These are phyloP conservation scores for Clonostachys rhizophaga DNA, from an alignment of 2,329 filamentous ascomycete genomes.

Conservation along the genomic window DNA sequence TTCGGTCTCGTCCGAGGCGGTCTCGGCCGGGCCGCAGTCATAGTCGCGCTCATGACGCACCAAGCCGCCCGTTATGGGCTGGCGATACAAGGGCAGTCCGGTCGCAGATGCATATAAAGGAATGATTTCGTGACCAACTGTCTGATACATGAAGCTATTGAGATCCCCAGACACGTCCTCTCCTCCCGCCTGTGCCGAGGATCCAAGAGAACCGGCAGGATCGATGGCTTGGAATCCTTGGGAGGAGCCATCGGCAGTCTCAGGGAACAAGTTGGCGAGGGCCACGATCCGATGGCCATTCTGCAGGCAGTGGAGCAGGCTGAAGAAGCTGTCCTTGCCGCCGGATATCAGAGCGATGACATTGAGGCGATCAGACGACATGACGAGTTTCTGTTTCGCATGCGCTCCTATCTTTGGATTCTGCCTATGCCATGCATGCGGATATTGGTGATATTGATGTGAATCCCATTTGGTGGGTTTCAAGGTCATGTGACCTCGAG, in stretches of 20 bases:
- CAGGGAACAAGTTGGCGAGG: slow-evolving; percentile 80
- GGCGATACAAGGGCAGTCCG: slow-evolving; percentile 77
- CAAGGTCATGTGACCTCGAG: background rate
- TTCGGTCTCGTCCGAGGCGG: slow-evolving; percentile 73
- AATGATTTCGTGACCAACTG: slow-evolving; percentile 82
- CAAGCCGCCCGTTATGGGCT: slow-evolving; percentile 67
- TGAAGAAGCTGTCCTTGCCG: slow-evolving; percentile 96
- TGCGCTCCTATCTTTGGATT: too few relatives aligned
- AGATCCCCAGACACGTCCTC: slow-evolving; percentile 46
- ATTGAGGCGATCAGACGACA: slow-evolving; percentile 49
- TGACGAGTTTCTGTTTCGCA: slow-evolving; percentile 11
- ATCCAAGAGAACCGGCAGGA: background rate
- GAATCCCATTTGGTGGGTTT: background rate
- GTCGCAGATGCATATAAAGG: slow-evolving; percentile 80
- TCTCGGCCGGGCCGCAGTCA: slow-evolving; percentile 17
- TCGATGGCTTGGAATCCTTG: slow-evolving; percentile 7
- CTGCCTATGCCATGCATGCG: too few relatives aligned
- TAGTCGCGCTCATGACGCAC: slow-evolving; percentile 73
- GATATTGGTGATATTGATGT: slow-evolving; percentile 2
- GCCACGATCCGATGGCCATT: slow-evolving; percentile 85
- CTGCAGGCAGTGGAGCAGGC: slow-evolving; percentile 80
- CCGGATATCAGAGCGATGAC: slow-evolving; percentile 93
- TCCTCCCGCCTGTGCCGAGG: background rate
- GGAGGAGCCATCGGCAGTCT: background rate
- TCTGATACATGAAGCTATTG: slow-evolving; percentile 99